A percentile compares a stretch with the other conserved stretches of the same genome.
Evolutionary conservation across 305 asterid genomes (phyloP).

Genomic region (Fraxinus greggii): DNA sequence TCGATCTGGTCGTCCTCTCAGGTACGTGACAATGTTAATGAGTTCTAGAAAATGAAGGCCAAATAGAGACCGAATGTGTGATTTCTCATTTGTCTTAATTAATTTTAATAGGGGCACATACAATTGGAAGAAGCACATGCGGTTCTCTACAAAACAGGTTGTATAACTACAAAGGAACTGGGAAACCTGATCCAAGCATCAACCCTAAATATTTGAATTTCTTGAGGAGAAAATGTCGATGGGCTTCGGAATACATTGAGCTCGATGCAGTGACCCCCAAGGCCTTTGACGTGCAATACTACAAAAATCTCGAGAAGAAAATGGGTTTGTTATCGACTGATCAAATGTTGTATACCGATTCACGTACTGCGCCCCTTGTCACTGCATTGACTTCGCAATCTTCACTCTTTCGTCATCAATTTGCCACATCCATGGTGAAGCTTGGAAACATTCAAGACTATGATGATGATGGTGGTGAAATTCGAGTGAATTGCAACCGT

Average conservation of each 20-base stretch:
- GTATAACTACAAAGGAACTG: constrained; percentile 44
- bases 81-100: background rate
- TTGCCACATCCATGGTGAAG: constrained; percentile 72
- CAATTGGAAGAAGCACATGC: constrained; percentile 67
- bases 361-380: constrained; percentile 64
- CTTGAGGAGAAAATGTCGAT: constrained; percentile 71
- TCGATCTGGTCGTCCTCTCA: constrained; percentile 73
- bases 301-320: constrained; percentile 61
- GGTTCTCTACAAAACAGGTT: constrained; percentile 56
- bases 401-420: constrained; percentile 44
- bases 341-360: constrained; percentile 57
- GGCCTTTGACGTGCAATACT: constrained; percentile 57
- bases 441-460: constrained; percentile 63
- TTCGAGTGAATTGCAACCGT: constrained; percentile 48
- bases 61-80: background rate
- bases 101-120: constrained; percentile 56
- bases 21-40: constrained; percentile 25
- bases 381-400: constrained; percentile 55
- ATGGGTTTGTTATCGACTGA: constrained; percentile 73
- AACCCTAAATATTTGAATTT: constrained; percentile 54
- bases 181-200: constrained; percentile 47
- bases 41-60: background rate
- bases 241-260: constrained; percentile 79
- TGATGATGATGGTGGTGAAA: constrained; percentile 45
- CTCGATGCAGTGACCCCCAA: constrained; percentile 61